These are phyloP conservation scores for Candida sanyaensis DNA, from an alignment of 1,139 yeast genomes.

Conservation along the genomic window DNA sequence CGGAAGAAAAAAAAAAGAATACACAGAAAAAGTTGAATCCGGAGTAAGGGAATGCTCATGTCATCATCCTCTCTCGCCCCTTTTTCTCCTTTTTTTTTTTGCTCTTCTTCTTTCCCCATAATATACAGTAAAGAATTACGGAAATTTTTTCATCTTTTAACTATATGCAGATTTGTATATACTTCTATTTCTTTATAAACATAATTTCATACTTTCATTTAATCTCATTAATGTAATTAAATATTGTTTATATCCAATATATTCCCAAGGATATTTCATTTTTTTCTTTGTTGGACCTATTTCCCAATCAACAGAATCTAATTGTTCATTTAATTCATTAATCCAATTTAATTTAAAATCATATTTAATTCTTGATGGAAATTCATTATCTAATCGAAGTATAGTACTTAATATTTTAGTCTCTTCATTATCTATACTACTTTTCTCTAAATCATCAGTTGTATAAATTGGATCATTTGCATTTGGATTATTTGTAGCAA, in stretches of 20 bases:
- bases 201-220: constrained; percentile 32
- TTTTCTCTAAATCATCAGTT: constrained; percentile 22
- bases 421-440: constrained; percentile 26
- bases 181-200: constrained; percentile 21
- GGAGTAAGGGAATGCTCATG: no score
- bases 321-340: constrained; percentile 11
- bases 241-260: constrained; percentile 29
- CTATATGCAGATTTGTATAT: neutral
- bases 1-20: neutral
- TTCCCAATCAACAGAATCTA: constrained; percentile 10
- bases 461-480: constrained; percentile 19
- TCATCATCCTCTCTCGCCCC: no score
- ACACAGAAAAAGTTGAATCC: neutral
- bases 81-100: no score
- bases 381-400: constrained; percentile 29
- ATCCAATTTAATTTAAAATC: constrained; percentile 35
- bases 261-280: constrained; percentile 11
- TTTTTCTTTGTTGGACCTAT: constrained; percentile 12
- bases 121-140: neutral
- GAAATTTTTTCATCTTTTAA: neutral
- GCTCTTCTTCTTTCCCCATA: no score
- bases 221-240: constrained; percentile 33
- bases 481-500: constrained; percentile 18
- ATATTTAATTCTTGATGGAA: constrained; percentile 30
- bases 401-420: constrained; percentile 29